Percentiles rank a stretch among this genome's conserved stretches.
phyloP scores from a whole-genome alignment of 2,329 filamentous ascomycete species.

The Pseudogymnoascus sp. region DNA sequence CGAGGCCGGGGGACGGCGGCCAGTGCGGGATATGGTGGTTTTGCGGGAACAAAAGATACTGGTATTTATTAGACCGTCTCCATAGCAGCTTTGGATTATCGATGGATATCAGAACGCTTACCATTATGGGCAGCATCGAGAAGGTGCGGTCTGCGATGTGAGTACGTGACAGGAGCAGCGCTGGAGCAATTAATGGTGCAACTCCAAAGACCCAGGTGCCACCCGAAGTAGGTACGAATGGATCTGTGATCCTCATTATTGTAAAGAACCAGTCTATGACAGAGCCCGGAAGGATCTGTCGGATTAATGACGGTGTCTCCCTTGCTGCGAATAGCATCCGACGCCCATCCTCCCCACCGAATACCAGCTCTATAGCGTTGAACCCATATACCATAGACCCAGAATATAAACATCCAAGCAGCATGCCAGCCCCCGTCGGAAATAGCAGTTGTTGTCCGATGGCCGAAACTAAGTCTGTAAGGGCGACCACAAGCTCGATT shows the following conservation, averaged over 20 bases:
- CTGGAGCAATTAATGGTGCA: conserved; percentile 58
- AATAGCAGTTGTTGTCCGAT: conserved; percentile 19
- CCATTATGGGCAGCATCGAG: conserved; percentile 28
- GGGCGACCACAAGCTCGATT: conserved; percentile 56
- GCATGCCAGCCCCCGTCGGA: conserved; percentile 23
- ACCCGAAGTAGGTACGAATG: conserved; percentile 20
- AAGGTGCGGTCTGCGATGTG: conserved; percentile 44
- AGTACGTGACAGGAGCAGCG: conserved; percentile 59
- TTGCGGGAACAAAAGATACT: conserved; percentile 22
- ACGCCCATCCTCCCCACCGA: conserved; percentile 52
- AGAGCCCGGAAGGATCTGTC: not conserved
- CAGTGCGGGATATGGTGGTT: conserved; percentile 17
- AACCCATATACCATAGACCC: conserved; percentile 50
- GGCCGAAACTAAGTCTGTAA: conserved; percentile 17
- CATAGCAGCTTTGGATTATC: conserved; percentile 15
- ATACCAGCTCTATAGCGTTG: conserved; percentile 56
- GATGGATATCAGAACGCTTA: conserved; percentile 46
- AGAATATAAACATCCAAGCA: conserved; percentile 37
- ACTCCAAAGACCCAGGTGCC: conserved; percentile 35
- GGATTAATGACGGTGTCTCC: not conserved
- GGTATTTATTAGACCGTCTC: not conserved
- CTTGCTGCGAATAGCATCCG: conserved; percentile 38
- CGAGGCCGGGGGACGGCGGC: conserved; percentile 55
- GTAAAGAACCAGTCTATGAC: not conserved
- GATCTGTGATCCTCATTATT: conserved; percentile 17